A percentile compares a stretch with the other conserved stretches of the same genome.
These are phyloP conservation scores for Graphilbum ipis-grandicollis DNA, from an alignment of 2,329 filamentous ascomycete genomes.

Conservation along the genomic window DNA sequence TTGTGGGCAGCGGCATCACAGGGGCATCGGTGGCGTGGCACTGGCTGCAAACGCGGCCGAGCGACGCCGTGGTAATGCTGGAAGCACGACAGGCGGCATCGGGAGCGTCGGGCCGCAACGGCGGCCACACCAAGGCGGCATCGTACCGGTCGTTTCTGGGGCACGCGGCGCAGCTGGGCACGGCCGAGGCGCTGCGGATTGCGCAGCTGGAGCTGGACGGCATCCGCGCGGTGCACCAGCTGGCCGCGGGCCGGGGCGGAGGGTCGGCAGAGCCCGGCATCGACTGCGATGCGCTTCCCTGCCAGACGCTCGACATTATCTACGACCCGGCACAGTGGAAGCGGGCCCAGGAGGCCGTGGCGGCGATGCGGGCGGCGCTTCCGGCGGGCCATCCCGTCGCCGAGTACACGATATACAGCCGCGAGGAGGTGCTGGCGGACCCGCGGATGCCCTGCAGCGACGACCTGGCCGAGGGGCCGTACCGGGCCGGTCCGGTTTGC, in stretches of 20 bases:
- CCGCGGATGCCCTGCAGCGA: conserved; percentile 20
- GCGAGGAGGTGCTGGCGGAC: conserved; percentile 23
- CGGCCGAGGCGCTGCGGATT: conserved; percentile 29
- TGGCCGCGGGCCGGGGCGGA: conserved; percentile 26
- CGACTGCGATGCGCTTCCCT: conserved; percentile 28
- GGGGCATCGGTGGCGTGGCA: conserved; percentile 41
- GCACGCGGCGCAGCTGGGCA: conserved; percentile 26
- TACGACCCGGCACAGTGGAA: conserved; percentile 29
- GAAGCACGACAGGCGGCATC: conserved; percentile 50
- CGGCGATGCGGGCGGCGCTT: conserved; percentile 26
- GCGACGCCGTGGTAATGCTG: conserved; percentile 34
- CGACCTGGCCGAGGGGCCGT: conserved; percentile 10
- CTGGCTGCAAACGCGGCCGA: conserved; percentile 19
- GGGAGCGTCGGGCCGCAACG: conserved; percentile 46
- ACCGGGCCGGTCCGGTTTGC: conserved; percentile 11
- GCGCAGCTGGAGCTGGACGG: conserved; percentile 33
- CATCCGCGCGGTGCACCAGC: conserved; percentile 35
- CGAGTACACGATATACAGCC: conserved; percentile 24
- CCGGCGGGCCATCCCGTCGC: conserved; percentile 21
- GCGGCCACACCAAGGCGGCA: conserved; percentile 25
- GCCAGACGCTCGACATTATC: conserved; percentile 39
- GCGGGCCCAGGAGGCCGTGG: conserved; percentile 19
- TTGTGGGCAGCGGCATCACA: conserved; percentile 48
- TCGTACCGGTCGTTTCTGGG: conserved; percentile 30
- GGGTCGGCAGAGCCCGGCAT: conserved; percentile 26